phyloP scores from a whole-genome alignment of 441 rosid genomes.

The Sinapis alba region DNA sequence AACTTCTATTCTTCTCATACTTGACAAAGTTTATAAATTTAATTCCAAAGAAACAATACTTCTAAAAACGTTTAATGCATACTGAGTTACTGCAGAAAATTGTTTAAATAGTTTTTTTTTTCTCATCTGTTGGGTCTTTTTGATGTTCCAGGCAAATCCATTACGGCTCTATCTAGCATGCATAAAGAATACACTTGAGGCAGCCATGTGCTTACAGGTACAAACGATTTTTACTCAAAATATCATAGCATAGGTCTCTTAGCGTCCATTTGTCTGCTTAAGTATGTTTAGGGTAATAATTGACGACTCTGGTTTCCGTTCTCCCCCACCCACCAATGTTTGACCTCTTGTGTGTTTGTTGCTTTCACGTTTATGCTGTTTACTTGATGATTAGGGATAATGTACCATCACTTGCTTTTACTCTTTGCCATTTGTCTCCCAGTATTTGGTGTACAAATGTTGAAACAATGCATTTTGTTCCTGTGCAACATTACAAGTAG shows the following conservation, averaged over 20 bases:
- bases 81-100: no score
- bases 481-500: conserved; percentile 1
- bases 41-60: no score
- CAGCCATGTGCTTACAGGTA: conserved; percentile 94
- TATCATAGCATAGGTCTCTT: not conserved
- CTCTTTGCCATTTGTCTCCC: no score
- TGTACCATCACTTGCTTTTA: not conserved
- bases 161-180: conserved; percentile 81
- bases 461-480: not conserved
- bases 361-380: not conserved
- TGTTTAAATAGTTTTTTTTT: no score
- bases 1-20: not conserved
- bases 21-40: no score
- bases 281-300: not conserved
- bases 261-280: not conserved
- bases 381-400: not conserved
- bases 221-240: not conserved
- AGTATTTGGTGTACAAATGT: not conserved
- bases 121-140: conserved; percentile 11
- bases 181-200: conserved; percentile 90
- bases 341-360: conserved; percentile 10
- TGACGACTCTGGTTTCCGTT: not conserved
- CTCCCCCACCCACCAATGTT: conserved; percentile 12
- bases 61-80: no score
- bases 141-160: conserved; percentile 61